Base-by-base conservation (phyloP, 225 moss, liverwort and hornwort species). In the Anthoceros angustus region DNA sequence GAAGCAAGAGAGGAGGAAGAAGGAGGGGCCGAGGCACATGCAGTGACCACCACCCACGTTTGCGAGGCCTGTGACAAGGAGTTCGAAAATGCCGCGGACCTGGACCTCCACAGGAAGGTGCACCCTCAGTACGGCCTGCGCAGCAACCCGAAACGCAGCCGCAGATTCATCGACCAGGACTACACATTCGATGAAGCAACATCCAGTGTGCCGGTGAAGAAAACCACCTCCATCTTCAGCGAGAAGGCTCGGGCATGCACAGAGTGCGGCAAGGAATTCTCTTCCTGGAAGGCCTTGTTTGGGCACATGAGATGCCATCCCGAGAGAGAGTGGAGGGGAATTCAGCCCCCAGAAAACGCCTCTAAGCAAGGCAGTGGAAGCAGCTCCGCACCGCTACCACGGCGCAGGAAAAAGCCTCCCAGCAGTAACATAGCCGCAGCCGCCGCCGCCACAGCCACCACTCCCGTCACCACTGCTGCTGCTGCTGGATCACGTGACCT, bases 281-380 rank as follows among this genome's bases (percentile, higher is more conserved):
- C 78, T 12, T 89, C 92, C 11, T 89, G 82, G 86, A 98, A 98
- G 71, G 98, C 92, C 25, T 67, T 98, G 70, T 98, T 87, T 64
- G 98, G 98, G 3, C 98, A 98, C 79, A 98, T 98, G 98, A 76
- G 98, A 77, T 98, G 98, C 68, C 98, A 98, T 75, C 98, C 98
- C 2, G 92, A 92, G 74, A 86, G 98, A 9, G 75, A 80, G 64
- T 98, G 92, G 92, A 73, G 98, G 67, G 98, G 98, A 61, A 89
- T 92, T 83, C 86, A 86, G 38, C 92, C 84, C 8, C 95, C 98
- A 15, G 74, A 75, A 2, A 66, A 40, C 14, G 24, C 60, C 18
- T 64, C 63, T 24, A 69, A 72, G 18, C 25, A 26, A 9, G 41
- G 41, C 1, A 40, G 25, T 24, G 24, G 43, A 72, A 72, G 72